A percentile compares a stretch with the other conserved stretches of the same genome.
phyloP scores from a whole-genome alignment of 2,329 filamentous ascomycete species.

The Periglandula ipomoeae region DNA sequence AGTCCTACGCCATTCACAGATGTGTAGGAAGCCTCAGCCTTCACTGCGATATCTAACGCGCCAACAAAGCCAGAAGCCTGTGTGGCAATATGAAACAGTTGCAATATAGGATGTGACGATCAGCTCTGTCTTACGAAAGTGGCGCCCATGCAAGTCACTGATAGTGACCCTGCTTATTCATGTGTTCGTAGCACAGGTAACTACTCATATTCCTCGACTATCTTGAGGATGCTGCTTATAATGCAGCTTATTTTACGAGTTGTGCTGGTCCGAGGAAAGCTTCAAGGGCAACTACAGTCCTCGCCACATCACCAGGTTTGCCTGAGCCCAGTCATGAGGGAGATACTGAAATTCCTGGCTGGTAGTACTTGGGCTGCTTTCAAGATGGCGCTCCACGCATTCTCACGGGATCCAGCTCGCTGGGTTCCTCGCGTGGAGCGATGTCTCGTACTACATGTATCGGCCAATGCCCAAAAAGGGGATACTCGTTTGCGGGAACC shows the following conservation, averaged over 20 bases:
- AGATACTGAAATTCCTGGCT: constrained; percentile 9
- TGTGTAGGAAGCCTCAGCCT: too few species aligned
- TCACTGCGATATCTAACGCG: too few species aligned
- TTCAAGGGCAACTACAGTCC: background rate
- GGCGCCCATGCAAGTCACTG: constrained; percentile 19
- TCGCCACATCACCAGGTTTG: background rate
- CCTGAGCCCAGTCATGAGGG: background rate
- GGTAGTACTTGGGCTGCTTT: constrained; percentile 24
- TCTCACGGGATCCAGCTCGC: constrained; percentile 14
- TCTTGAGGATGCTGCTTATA: background rate
- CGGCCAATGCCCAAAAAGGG: constrained; percentile 32
- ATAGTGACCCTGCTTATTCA: constrained; percentile 22
- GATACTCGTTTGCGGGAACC: constrained; percentile 36
- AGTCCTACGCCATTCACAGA: background rate
- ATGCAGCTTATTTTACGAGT: background rate
- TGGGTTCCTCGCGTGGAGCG: constrained; percentile 17
- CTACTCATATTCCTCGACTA: constrained; percentile 16
- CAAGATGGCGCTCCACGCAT: constrained; percentile 17
- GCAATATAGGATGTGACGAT: too few species aligned
- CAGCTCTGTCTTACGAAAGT: constrained; percentile 24
- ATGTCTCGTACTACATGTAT: constrained; percentile 43
- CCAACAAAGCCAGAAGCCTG: too few species aligned
- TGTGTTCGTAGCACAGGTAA: constrained; percentile 22
- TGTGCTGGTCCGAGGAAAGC: background rate
- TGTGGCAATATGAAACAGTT: too few species aligned